A percentile compares a stretch with the other conserved stretches of the same genome.
These are phyloP conservation scores for Heteromeles arbutifolia DNA, from an alignment of 306 rosid species.

Conservation along the genomic window DNA sequence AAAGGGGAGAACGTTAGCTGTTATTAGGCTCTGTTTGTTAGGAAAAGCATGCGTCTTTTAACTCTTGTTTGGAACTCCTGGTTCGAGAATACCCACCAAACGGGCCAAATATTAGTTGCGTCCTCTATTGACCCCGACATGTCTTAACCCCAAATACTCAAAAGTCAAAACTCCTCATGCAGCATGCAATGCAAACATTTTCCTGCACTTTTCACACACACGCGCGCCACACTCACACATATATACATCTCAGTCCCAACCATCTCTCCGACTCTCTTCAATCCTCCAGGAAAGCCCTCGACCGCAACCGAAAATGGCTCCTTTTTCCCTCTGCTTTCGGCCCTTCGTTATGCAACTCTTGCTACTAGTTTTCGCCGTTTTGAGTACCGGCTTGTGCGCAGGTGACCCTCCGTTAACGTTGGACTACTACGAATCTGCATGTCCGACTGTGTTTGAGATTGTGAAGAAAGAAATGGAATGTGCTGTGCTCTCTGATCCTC, in stretches of 20 bases:
- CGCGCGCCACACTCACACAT: constrained; percentile 27
- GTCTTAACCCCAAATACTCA: constrained; percentile 23
- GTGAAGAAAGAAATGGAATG: constrained; percentile 74
- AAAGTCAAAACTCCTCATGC: constrained; percentile 9
- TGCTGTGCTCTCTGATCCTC: constrained; percentile 54
- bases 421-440: constrained; percentile 66
- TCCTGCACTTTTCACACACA: constrained; percentile 12
- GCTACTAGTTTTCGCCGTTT: constrained; percentile 19
- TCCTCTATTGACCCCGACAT: constrained; percentile 61
- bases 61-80: constrained; percentile 8
- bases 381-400: constrained; percentile 32
- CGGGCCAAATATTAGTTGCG: constrained; percentile 65
- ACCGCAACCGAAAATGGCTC: constrained; percentile 31
- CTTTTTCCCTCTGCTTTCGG: constrained; percentile 16
- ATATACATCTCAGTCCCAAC: constrained; percentile 37
- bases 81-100: constrained; percentile 61
- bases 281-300: constrained; percentile 12
- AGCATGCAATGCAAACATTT: constrained; percentile 13
- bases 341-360: constrained; percentile 24
- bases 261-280: constrained; percentile 35
- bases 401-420: constrained; percentile 52
- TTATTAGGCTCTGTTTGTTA: constrained; percentile 45
- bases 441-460: constrained; percentile 65
- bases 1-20: constrained; percentile 17
- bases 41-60: not conserved